Conservation (phyloP, 169 alveolate genomes). For the Plasmodium gonderi region DNA sequence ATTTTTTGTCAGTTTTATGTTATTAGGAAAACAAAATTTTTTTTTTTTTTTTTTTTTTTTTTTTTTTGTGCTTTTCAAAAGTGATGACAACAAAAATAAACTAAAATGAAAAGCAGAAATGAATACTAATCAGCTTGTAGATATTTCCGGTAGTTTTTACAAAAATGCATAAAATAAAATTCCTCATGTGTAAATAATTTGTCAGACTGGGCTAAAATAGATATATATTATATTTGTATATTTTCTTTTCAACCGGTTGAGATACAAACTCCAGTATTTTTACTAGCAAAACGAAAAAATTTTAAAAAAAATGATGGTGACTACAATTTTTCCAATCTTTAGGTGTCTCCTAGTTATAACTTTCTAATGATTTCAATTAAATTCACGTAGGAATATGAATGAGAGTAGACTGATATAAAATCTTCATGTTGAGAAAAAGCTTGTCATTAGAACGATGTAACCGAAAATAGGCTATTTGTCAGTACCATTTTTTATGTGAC, state of each 20-base stretch:
- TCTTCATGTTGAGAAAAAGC: neutral
- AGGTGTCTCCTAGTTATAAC: neutral
- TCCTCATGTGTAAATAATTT: neutral
- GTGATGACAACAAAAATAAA: neutral
- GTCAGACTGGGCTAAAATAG: neutral
- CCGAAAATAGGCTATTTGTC: neutral
- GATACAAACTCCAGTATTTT: neutral
- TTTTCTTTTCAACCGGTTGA: neutral
- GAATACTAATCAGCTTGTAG: neutral
- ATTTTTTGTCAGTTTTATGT: neutral
- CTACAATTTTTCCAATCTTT: neutral
- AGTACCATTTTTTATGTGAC: neutral
- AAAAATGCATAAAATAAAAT: too few relatives aligned
- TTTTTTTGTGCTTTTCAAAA: neutral
- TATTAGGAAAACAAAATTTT: too few relatives aligned
- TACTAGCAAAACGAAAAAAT: neutral
- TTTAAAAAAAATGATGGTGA: neutral
- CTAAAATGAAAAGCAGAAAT: neutral
- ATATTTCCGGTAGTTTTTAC: too few relatives aligned
- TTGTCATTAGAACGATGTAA: neutral
- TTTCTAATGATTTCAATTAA: neutral
- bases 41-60: neutral
- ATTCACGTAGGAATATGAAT: neutral
- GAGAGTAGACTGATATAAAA: neutral
- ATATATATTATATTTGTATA: neutral